These are phyloP conservation scores for Ustulina deusta DNA, from an alignment of 2,329 filamentous ascomycete species.

Conservation along the genomic window DNA sequence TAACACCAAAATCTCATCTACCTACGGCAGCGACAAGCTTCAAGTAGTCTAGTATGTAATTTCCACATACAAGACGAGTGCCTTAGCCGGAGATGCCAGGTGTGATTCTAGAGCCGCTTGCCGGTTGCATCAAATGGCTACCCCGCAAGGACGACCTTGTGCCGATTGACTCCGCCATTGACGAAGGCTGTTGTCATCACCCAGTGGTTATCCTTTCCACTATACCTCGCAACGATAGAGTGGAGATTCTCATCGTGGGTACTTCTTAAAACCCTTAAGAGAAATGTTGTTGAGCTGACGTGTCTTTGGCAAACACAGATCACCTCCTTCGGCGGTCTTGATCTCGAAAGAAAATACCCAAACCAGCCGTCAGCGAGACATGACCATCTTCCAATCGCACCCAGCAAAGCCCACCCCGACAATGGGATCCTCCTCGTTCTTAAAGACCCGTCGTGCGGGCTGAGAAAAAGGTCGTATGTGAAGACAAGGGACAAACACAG, in stretches of 20 bases:
- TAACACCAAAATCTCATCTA: no score
- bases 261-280: background rate
- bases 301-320: constrained; percentile 21
- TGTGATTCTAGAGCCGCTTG: constrained; percentile 24
- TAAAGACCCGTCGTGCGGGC: background rate
- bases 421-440: constrained; percentile 26
- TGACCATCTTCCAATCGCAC: constrained; percentile 34
- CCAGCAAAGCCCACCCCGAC: constrained; percentile 32
- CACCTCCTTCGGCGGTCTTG: constrained; percentile 29
- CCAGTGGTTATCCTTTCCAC: constrained; percentile 31
- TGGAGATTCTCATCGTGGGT: constrained; percentile 34
- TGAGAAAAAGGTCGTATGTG: constrained; percentile 34
- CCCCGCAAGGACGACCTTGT: constrained; percentile 21
- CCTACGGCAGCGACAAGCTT: background rate
- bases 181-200: constrained; percentile 35
- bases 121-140: constrained; percentile 38
- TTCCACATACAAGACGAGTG: background rate
- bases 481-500: constrained; percentile 12
- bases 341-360: constrained; percentile 29
- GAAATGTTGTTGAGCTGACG: background rate
- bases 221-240: background rate
- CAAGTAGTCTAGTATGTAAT: background rate
- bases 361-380: background rate
- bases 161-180: constrained; percentile 7
- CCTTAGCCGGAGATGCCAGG: constrained; percentile 29